These are phyloP conservation scores for Sungouiella thailandica DNA, from an alignment of 805 yeast genomes.

Conservation along the genomic window DNA sequence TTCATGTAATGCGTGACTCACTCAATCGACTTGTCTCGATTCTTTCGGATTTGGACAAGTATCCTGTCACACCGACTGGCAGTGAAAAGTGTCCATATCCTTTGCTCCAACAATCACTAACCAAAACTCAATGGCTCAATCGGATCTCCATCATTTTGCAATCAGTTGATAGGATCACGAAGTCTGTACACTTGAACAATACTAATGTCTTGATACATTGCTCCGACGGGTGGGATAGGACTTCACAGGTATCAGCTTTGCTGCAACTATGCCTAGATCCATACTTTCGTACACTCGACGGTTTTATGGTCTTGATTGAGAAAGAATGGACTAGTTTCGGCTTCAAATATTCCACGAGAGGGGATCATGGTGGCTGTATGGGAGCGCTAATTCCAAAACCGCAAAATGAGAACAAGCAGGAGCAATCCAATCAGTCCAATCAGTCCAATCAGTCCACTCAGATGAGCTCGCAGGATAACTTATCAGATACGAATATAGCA, in stretches of 20 bases:
- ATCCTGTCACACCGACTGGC: conserved; percentile 28
- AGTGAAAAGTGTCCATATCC: conserved; percentile 17
- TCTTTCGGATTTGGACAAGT: conserved; percentile 62
- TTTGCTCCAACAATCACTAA: conserved; percentile 44
- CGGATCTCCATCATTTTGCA: conserved; percentile 63
- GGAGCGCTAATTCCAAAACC: conserved; percentile 31
- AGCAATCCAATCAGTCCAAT: conserved; percentile 5
- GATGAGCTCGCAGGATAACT: not conserved
- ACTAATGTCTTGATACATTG: conserved; percentile 88
- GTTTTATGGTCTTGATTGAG: conserved; percentile 80
- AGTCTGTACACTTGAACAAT: conserved; percentile 76
- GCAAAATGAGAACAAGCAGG: conserved; percentile 11
- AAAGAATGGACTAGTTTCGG: conserved; percentile 97
- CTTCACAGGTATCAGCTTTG: conserved; percentile 81
- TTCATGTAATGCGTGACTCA: conserved; percentile 91
- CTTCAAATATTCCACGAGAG: conserved; percentile 79
- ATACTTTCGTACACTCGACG: conserved; percentile 78
- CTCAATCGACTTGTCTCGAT: conserved; percentile 56
- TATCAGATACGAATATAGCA: not conserved
- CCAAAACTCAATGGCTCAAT: conserved; percentile 75
- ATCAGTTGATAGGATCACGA: conserved; percentile 71
- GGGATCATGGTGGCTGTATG: conserved; percentile 62
- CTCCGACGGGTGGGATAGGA: conserved; percentile 98
- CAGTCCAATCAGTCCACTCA: conserved; percentile 7
- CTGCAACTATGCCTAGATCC: conserved; percentile 89